Conservation (phyloP, 1,284 basidiomycete species). For the Sparassis latifolia region DNA sequence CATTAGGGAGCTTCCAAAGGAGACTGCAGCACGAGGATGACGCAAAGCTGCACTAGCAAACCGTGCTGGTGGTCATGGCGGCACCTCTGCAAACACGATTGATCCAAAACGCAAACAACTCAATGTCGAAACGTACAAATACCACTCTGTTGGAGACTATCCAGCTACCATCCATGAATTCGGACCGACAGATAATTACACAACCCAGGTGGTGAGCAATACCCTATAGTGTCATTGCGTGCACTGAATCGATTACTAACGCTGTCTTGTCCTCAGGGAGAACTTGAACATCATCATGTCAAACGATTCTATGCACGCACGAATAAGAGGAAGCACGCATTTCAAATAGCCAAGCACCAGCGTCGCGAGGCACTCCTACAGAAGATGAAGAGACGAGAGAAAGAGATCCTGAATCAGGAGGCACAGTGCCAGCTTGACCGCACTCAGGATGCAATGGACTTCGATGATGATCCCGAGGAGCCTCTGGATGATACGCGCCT, state of each 20-base stretch:
- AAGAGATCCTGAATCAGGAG: background rate
- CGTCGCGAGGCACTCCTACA: background rate
- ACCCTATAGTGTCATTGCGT: background rate
- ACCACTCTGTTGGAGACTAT: conserved; percentile 28
- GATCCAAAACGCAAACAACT: conserved; percentile 1
- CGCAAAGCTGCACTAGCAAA: conserved; percentile 3
- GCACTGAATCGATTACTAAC: background rate
- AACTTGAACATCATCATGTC: background rate
- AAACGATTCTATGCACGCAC: background rate
- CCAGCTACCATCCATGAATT: conserved; percentile 18
- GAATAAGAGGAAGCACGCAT: background rate
- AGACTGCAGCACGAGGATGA: conserved; percentile 13
- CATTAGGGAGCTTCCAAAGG: conserved; percentile 20
- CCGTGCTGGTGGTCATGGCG: background rate
- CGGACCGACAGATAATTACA: conserved; percentile 26
- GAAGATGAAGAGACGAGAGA: background rate
- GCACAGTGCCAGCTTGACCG: background rate
- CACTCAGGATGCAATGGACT: too few species aligned
- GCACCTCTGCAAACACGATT: background rate
- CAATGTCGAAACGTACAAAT: conserved; percentile 26
- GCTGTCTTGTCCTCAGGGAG: background rate
- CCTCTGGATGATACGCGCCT: too few species aligned
- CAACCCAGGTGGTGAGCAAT: background rate
- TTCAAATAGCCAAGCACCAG: background rate
- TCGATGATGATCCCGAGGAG: too few species aligned